These are phyloP conservation scores for Gossypium mustelinum DNA, from an alignment of 345 rosid species.

Conservation along the genomic window DNA sequence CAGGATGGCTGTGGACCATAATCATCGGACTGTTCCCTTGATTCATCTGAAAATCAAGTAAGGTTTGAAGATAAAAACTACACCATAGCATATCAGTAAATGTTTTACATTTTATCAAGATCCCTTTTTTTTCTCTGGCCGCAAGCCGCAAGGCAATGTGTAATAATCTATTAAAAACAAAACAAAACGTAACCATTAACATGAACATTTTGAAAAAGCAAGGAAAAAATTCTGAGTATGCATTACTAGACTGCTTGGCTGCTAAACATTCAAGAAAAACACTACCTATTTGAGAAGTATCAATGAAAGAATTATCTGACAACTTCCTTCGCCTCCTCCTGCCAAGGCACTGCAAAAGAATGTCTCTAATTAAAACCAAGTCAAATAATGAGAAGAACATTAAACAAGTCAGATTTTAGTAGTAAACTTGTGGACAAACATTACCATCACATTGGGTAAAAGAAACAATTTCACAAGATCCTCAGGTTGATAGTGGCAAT, in stretches of 20 bases:
- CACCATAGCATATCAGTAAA: neutral
- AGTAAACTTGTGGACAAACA: slow-evolving; percentile 8
- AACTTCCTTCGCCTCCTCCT: slow-evolving; percentile 53
- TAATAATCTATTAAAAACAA: neutral
- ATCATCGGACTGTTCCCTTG: slow-evolving; percentile 43
- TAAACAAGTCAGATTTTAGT: neutral
- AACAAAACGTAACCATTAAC: neutral
- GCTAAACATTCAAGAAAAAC: slow-evolving; percentile 1
- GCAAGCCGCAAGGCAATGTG: neutral
- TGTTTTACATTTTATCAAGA: neutral
- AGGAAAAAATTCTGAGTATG: neutral
- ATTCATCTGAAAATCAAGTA: slow-evolving; percentile 45
- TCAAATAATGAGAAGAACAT: slow-evolving; percentile 2
- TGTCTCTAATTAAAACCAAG: slow-evolving; percentile 24
- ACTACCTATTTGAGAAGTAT: neutral
- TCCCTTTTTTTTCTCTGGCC: neutral
- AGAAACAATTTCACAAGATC: slow-evolving; percentile 81
- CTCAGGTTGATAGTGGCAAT: slow-evolving; percentile 97
- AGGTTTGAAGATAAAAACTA: slow-evolving; percentile 9
- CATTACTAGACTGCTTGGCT: slow-evolving; percentile 1
- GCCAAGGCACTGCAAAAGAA: slow-evolving; percentile 70
- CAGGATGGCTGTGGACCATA: slow-evolving; percentile 51
- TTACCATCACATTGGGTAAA: slow-evolving; percentile 78
- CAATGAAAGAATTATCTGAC: slow-evolving; percentile 45
- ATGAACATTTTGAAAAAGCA: neutral